phyloP scores from a whole-genome alignment of 2,329 filamentous ascomycete genomes.

The Claviceps arundinis region DNA sequence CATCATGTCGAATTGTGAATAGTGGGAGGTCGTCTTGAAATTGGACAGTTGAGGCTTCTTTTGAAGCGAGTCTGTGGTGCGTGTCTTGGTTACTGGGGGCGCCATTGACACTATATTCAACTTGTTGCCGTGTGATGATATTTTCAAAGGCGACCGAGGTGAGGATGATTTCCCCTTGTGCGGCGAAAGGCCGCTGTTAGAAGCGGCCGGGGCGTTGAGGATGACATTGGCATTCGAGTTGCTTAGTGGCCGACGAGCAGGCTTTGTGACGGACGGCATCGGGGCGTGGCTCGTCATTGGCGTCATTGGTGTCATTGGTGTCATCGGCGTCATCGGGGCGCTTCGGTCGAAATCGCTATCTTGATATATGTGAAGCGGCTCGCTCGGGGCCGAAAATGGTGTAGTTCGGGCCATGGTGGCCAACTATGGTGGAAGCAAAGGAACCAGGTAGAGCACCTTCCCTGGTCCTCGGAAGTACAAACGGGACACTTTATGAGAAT shows the following conservation, averaged over 20 bases:
- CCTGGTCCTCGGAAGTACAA: background rate
- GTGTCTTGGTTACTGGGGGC: conserved; percentile 41
- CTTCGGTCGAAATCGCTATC: conserved; percentile 35
- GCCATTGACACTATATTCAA: conserved; percentile 56
- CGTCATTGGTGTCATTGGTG: too few relatives aligned
- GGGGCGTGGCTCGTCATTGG: conserved; percentile 36
- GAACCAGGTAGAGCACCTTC: conserved; percentile 1
- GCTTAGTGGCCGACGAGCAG: conserved; percentile 33
- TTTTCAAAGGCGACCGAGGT: conserved; percentile 44
- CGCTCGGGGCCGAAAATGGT: conserved; percentile 30
- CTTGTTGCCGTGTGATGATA: conserved; percentile 37
- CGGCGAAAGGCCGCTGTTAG: conserved; percentile 49
- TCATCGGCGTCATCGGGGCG: conserved; percentile 23
- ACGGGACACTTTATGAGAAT: background rate
- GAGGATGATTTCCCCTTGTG: conserved; percentile 53
- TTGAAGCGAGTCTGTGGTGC: conserved; percentile 52
- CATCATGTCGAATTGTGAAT: conserved; percentile 31
- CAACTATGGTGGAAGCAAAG: conserved; percentile 11
- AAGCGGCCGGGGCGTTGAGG: conserved; percentile 47
- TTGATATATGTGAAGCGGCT: conserved; percentile 39
- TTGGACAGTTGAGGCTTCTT: conserved; percentile 52
- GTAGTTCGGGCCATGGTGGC: conserved; percentile 41
- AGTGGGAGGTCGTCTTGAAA: conserved; percentile 44
- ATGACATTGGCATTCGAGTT: conserved; percentile 47
- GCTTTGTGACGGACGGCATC: conserved; percentile 38